These are phyloP conservation scores for Carex myosuroides DNA, from an alignment of 176 grass and related monocot species.

Conservation along the genomic window DNA sequence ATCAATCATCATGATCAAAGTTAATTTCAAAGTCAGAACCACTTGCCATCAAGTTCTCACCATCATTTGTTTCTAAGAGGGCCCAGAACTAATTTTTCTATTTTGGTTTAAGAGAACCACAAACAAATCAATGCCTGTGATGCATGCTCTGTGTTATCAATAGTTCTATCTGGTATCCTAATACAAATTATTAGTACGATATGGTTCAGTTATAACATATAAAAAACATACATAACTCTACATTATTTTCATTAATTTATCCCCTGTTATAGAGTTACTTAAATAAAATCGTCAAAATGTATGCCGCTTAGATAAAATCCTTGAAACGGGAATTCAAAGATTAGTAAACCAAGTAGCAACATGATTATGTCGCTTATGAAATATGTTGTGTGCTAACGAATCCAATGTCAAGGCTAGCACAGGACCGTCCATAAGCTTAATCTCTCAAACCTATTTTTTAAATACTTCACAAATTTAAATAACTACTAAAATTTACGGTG, in stretches of 20 bases:
- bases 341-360: neutral
- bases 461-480: no score
- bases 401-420: constrained; percentile 24
- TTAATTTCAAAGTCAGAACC: neutral
- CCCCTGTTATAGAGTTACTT: neutral
- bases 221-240: neutral
- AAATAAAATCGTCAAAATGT: neutral
- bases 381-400: constrained; percentile 29
- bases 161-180: neutral
- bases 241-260: neutral
- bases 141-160: neutral
- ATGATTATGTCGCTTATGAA: constrained; percentile 24
- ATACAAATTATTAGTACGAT: neutral
- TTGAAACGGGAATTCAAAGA: neutral
- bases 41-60: neutral
- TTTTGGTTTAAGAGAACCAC: neutral
- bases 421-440: constrained; percentile 36
- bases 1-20: neutral
- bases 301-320: constrained; percentile 8
- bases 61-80: neutral
- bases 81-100: neutral
- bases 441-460: no score
- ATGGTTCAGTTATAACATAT: neutral
- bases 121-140: neutral
- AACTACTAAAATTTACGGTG: neutral